Conservation (phyloP, 2,329 filamentous ascomycete genomes). For the Colletotrichum sp. region DNA sequence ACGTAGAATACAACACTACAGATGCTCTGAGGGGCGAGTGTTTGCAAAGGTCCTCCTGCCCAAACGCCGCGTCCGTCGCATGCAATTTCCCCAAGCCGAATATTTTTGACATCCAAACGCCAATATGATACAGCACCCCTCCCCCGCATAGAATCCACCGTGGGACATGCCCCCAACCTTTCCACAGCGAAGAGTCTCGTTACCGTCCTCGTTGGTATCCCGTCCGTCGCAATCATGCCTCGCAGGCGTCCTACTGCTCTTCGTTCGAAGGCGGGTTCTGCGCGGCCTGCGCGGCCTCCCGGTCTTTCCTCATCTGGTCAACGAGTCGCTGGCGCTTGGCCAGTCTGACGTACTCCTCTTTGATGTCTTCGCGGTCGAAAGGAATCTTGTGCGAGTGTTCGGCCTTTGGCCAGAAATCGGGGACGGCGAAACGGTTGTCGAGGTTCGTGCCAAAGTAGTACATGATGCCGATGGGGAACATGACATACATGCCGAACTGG, state of each 20-base stretch:
- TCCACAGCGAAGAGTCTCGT: neutral
- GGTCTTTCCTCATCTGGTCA: conserved; percentile 66
- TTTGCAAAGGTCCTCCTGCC: neutral
- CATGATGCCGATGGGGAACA: conserved; percentile 99
- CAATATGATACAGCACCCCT: conserved; percentile 9
- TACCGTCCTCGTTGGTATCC: neutral
- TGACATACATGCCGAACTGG: conserved; percentile 97
- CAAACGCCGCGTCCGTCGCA: conserved; percentile 11
- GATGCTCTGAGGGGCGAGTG: conserved; percentile 12
- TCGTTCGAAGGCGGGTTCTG: conserved; percentile 29
- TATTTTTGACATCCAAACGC: conserved; percentile 18
- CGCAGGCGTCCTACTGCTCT: conserved; percentile 23
- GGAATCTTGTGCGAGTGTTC: conserved; percentile 80
- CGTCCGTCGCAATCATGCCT: neutral
- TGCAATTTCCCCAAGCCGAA: conserved; percentile 9
- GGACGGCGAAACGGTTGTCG: conserved; percentile 86
- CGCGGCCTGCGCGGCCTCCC: conserved; percentile 35
- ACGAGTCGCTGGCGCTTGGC: conserved; percentile 72
- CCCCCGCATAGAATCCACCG: neutral
- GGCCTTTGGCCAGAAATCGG: conserved; percentile 90
- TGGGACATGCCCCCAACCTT: neutral
- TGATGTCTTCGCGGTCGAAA: conserved; percentile 81
- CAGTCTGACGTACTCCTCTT: conserved; percentile 77
- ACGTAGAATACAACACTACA: conserved; percentile 7
- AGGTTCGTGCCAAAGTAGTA: conserved; percentile 99